These are phyloP conservation scores for Zygosaccharomyces pseudobailii DNA, from an alignment of 1,139 yeast species.

Conservation along the genomic window DNA sequence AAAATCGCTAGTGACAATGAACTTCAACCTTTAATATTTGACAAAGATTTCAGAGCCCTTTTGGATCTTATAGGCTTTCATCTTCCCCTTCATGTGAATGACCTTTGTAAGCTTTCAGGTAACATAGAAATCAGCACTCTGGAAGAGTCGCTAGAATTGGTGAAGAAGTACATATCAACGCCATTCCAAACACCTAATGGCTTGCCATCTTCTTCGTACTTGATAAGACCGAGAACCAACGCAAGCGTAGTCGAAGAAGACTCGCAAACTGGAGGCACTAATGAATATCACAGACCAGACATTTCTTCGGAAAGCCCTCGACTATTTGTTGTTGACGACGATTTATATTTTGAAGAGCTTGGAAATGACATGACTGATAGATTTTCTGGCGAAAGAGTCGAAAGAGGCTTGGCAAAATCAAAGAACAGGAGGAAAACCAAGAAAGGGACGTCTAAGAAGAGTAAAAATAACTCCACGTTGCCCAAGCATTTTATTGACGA, in stretches of 20 bases:
- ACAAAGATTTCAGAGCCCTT: constrained; percentile 31
- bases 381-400: constrained; percentile 4
- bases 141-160: constrained; percentile 13
- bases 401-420: constrained; percentile 26
- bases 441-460: constrained; percentile 7
- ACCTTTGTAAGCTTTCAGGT: constrained; percentile 24
- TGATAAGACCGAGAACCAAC: constrained; percentile 15
- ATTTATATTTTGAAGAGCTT: constrained; percentile 28
- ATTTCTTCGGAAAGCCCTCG: constrained; percentile 17
- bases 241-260: constrained; percentile 17
- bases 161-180: constrained; percentile 23
- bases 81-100: constrained; percentile 22
- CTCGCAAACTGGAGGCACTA: constrained; percentile 20
- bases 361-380: constrained; percentile 5
- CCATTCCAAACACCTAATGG: constrained; percentile 33
- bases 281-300: constrained; percentile 19
- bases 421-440: constrained; percentile 14
- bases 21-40: constrained; percentile 19
- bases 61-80: constrained; percentile 25
- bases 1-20: constrained; percentile 1
- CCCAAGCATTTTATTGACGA: constrained; percentile 17
- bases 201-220: constrained; percentile 25
- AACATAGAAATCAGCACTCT: constrained; percentile 15
- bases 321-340: constrained; percentile 19
- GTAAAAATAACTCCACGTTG: constrained; percentile 9